Evolutionary conservation across 2,329 filamentous ascomycete species (phyloP), one percentile per base, ranked within the genome.

Genomic region (Chaetomium sp.): DNA sequence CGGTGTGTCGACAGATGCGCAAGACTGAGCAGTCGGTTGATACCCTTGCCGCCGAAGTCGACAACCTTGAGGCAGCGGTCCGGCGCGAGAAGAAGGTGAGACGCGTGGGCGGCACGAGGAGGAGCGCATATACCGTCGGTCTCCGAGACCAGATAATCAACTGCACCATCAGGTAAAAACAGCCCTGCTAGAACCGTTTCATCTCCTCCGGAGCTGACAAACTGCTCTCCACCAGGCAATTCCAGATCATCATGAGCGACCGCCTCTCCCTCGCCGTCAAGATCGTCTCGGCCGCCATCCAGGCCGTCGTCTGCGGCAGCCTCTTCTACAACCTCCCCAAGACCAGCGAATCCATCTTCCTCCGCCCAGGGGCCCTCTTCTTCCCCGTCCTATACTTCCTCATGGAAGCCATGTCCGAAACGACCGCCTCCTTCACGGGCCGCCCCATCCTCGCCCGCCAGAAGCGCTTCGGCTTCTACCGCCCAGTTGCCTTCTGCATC

Each of bases 391-490:
- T 59, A 2, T 59, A 59, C 45, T 59, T 59, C 57, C 57, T 59
- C 45, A 59, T 59, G 57, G 57, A 59, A 19, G 57, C 57, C 57
- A 59, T 59, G 57, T 59, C 57, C 2, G 57, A 59, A 21, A 59
- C 57, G 7, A 59, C 57, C 10, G 57, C 57, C 10, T 59, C 57
- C n/a, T 59, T 59, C 29, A 59, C 33, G 29, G 57, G 57, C 29
- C 57, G 57, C n/a, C 57, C 57, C 29, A 59, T 59, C 10, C 57
- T 59, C 57, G 45, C 57, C 45, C 57, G 57, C 29, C 57, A 59
- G 25, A 59, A 59, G 29, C 57, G 57, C 57, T 59, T 59, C 29
- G 57, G 57, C 57, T 59, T 59, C n/a, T 59, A 59, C 57, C 21
- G 21, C 4, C 57, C 57, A 4, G 25, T 47, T 12, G 57, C 57